Conservation (phyloP, 306 rosid species). For the Sphenostylis stenocarpa region DNA sequence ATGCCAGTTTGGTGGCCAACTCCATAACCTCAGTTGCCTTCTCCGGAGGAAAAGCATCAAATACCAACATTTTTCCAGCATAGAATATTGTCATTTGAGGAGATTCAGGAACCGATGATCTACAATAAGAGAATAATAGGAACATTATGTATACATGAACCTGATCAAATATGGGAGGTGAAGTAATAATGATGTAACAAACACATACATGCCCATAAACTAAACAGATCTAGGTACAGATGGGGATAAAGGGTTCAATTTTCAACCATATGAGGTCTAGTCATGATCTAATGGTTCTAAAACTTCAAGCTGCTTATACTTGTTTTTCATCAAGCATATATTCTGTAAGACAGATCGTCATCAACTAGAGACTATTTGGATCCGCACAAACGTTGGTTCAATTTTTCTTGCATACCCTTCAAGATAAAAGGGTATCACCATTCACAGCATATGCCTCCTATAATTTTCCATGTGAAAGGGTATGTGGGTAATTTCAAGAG, state of each 20-base stretch:
- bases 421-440: not conserved
- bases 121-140: slow-evolving; percentile 5
- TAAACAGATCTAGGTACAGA: not conserved
- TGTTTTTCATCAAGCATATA: not conserved
- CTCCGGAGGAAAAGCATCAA: slow-evolving; percentile 52
- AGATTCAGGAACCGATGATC: slow-evolving; percentile 41
- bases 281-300: not conserved
- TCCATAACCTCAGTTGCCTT: slow-evolving; percentile 76
- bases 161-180: not conserved
- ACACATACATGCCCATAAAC: not conserved
- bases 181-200: not conserved
- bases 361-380: not conserved
- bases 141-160: not conserved
- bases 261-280: not conserved
- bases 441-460: not conserved
- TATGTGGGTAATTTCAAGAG: slow-evolving; percentile 29
- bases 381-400: not conserved
- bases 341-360: not conserved
- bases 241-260: not conserved
- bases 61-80: slow-evolving; percentile 65
- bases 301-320: not conserved
- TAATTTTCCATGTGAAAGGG: slow-evolving; percentile 13
- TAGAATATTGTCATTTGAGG: slow-evolving; percentile 75
- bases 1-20: slow-evolving; percentile 60
- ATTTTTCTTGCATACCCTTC: not conserved